Conservation (phyloP, 441 rosid species). For the Gossypium schwendimanii region DNA sequence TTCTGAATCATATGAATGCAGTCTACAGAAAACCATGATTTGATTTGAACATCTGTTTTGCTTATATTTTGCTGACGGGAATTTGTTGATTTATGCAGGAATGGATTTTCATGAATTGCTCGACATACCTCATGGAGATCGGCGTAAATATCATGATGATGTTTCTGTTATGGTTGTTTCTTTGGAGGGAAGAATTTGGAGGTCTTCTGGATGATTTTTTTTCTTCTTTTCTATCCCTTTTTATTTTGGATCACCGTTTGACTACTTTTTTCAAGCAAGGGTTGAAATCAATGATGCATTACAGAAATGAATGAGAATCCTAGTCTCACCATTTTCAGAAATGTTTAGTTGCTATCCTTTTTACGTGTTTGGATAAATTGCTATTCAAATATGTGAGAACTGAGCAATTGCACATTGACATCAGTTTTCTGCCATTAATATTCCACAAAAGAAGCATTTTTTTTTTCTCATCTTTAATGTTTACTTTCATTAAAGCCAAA, state of each 20-base stretch:
- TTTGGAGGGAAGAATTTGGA: conserved; percentile 91
- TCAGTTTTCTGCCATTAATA: neutral
- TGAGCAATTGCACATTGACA: neutral
- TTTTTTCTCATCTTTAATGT: neutral
- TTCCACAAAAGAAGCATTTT: neutral
- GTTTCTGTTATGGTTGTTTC: conserved; percentile 96
- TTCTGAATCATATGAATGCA: neutral
- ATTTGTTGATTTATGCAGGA: conserved; percentile 39
- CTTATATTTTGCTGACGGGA: conserved; percentile 1
- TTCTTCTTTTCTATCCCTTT: neutral
- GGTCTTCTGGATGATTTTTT: conserved; percentile 66
- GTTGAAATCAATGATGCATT: conserved; percentile 27
- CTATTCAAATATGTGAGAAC: neutral
- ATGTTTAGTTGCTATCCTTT: neutral
- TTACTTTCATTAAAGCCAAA: neutral
- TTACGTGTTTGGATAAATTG: neutral
- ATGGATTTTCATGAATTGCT: conserved; percentile 91
- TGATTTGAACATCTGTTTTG: neutral
- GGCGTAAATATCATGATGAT: conserved; percentile 91
- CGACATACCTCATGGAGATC: conserved; percentile 84
- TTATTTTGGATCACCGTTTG: conserved; percentile 7
- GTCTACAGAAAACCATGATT: neutral
- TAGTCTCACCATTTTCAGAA: neutral
- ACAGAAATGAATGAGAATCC: conserved; percentile 25
- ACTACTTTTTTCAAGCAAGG: conserved; percentile 25